A percentile compares a stretch with the other conserved stretches of the same genome.
phyloP scores from a whole-genome alignment of 192 early-diverging fungal species.

The Lobosporangium transversale region DNA sequence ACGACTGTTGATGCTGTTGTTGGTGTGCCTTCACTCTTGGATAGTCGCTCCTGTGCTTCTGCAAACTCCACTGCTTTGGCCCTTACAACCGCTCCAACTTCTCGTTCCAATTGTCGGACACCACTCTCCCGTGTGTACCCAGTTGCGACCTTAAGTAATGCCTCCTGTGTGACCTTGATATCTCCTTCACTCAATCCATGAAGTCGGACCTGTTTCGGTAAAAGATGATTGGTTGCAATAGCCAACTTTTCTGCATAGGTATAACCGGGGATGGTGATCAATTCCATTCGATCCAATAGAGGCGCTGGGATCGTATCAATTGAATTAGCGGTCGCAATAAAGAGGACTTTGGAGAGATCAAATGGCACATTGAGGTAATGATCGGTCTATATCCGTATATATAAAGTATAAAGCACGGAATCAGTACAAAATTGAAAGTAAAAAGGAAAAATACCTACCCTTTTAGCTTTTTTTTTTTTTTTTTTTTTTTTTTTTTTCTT shows the following conservation, averaged over 20 bases:
- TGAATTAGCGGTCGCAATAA: conserved; percentile 88
- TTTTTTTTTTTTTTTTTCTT: conserved; percentile 6
- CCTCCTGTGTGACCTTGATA: conserved; percentile 63
- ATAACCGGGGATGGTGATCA: conserved; percentile 81
- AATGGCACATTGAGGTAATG: conserved; percentile 81
- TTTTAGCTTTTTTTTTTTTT: too few species aligned
- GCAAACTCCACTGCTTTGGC: conserved; percentile 79
- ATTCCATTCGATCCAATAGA: conserved; percentile 86
- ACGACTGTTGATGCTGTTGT: not conserved
- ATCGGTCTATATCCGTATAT: conserved; percentile 70
- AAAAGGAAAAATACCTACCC: too few species aligned
- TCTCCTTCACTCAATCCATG: conserved; percentile 68
- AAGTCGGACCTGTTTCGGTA: conserved; percentile 77
- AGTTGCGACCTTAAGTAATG: conserved; percentile 67
- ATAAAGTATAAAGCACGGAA: not conserved
- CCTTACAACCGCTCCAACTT: conserved; percentile 75
- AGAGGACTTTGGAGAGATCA: conserved; percentile 74
- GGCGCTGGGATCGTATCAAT: conserved; percentile 80
- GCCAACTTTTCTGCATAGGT: conserved; percentile 84
- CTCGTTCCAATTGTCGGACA: conserved; percentile 78
- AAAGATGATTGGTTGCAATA: conserved; percentile 78
- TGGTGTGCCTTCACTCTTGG: not conserved
- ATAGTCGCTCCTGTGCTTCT: conserved; percentile 60
- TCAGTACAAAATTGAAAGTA: not conserved
- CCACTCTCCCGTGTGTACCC: conserved; percentile 85